Base-by-base conservation (phyloP, 73 alveolate species). In the Paramecium biaurelia region DNA sequence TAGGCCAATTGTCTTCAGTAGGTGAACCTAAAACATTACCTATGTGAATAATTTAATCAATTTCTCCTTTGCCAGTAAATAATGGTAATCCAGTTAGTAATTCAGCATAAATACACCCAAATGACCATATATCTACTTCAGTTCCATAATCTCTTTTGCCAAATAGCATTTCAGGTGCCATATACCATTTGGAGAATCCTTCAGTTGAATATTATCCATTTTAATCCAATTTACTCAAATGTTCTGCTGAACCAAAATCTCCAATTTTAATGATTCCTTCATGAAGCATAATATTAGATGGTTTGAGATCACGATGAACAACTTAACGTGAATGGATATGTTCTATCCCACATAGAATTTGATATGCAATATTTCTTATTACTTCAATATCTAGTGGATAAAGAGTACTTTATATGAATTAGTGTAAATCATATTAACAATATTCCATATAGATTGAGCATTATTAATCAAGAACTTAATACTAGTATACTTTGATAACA, bases 121-220 rank as follows among this genome's bases (percentile, higher is more conserved):
- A 53, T n/a, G 68, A 53, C 68, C 68, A 53, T 28, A 95, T 96
- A 93, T 96, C 99, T 10, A 95, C 96, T 70, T 95, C 96, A 68
- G 93, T 92, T 87, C 93, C 95, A 92, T 96, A 96, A 47, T 93
- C 86, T 79, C 96, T 95, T 45, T 85, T 92, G 7, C 90, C 90
- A 86, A 96, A 93, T 23, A 96, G 76, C 57, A 95, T 93, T 93
- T 96, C 99, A 26, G 99, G 98, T 45, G 99, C 97, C 59, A 47
- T 47, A 12, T 47, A 47, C 59, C 59, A 96, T 89, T 95, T 96
- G 42, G 90, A 76, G 37, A 76, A 76, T 2, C 89, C 89, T 76
- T 76, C 89, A 18, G 47, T 38, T 1, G 59, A 47, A 47, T 47
- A 47, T 47, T 47, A 12, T 2, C 59, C 59, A 47, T 47, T 47